Evolutionary conservation across 23 red algal genomes (phyloP), one percentile per base, ranked within the genome.

Genomic region (Agarophyton chilense): DNA sequence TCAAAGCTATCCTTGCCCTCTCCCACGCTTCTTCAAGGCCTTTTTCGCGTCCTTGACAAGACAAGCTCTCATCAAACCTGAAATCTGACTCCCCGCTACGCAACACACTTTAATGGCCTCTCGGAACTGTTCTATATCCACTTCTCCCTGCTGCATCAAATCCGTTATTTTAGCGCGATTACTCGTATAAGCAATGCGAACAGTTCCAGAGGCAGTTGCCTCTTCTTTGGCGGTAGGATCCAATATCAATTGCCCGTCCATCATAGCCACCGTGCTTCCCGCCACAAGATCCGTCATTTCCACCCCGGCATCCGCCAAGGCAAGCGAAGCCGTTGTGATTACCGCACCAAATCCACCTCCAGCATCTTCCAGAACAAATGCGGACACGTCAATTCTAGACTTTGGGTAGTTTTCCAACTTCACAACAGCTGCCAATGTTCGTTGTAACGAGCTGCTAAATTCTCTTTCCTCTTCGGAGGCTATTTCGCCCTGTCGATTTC

Each of bases 321-420:
- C 88, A 17, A 82, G 73, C 88, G 74, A 55, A 67, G 88, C 88
- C 7, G 88, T 76, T 28, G 88, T 91, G 55, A 82, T 75, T 14
- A 55, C 74, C 49, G 74, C 88, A 8, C 61, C 88, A 41, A 82
- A 81, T 61, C 72, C 74, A 10, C 88, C 70, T 33, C 88, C 88
- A 56, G 49, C 76, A 46, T 91, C 88, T 57, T 91, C 88, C 46
- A 91, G 46, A 24, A 91, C 88, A 81, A 91, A 72, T 16, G 67
- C 88, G 10, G 6, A 77, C 42, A 91, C 88, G 43, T 91, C 88
- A 49, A 91, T 91, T 19, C 77, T 57, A 40, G 41, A 71, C 64
- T 91, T 91, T n/a, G 88, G 88, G 39, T 91, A 91, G 47, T 56
- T 72, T 60, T 68, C 76, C 60, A 91, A 34, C 22, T 41, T 49